Evolutionary conservation across 768 basidiomycete species (phyloP).

Genomic region (Pholiota microspora): DNA sequence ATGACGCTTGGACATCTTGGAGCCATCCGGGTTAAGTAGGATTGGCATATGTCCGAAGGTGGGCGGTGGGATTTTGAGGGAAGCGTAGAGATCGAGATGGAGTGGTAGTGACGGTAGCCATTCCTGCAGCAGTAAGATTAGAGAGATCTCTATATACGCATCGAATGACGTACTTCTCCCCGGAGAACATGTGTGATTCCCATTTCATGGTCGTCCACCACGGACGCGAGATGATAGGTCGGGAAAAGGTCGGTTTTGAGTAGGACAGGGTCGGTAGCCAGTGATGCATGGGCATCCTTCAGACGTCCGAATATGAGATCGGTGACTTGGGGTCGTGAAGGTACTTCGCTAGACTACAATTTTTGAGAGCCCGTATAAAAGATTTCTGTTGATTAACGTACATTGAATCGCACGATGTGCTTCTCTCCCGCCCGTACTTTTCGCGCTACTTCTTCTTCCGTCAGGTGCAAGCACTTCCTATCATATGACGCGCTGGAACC

Average conservation of each 20-base stretch:
- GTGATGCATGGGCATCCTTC: conserved; percentile 71
- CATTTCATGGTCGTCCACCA: conserved; percentile 97
- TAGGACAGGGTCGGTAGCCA: conserved; percentile 76
- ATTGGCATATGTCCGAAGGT: conserved; percentile 91
- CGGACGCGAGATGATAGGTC: conserved; percentile 94
- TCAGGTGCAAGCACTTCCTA: conserved; percentile 80
- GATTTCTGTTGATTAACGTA: too few relatives aligned
- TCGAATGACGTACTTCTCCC: conserved; percentile 27
- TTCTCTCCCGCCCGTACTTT: conserved; percentile 74
- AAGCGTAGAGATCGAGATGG: conserved; percentile 86
- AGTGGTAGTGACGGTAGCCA: conserved; percentile 94
- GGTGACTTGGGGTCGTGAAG: conserved; percentile 42
- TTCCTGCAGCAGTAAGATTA: conserved; percentile 53
- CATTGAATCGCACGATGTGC: conserved; percentile 85
- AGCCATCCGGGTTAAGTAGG: conserved; percentile 84
- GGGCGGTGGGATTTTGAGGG: conserved; percentile 68
- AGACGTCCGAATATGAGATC: conserved; percentile 80
- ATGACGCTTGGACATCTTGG: conserved; percentile 93
- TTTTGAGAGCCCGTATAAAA: too few relatives aligned
- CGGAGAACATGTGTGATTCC: conserved; percentile 92
- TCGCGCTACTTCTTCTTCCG: conserved; percentile 81
- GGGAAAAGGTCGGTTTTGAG: conserved; percentile 93
- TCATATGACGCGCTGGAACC: conserved; percentile 87
- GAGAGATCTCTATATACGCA: neutral
- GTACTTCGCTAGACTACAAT: conserved; percentile 44